These are phyloP conservation scores for Ophiocordyceps robertsii DNA, from an alignment of 2,329 filamentous ascomycete species.

Conservation along the genomic window DNA sequence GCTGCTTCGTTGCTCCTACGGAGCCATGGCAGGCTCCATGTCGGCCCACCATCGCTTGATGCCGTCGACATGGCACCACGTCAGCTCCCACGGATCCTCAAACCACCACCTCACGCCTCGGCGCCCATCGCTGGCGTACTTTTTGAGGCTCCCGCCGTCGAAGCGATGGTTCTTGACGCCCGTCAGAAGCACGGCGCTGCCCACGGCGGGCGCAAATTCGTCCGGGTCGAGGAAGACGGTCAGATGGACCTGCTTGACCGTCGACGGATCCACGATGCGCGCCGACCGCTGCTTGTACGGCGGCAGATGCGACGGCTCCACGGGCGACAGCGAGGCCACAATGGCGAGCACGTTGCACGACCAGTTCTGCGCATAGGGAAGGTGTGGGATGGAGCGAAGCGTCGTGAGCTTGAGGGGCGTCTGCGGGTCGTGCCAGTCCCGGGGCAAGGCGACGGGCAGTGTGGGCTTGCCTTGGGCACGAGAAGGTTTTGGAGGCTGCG, in stretches of 20 bases:
- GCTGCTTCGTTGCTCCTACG: no score
- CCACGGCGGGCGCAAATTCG: conserved; percentile 30
- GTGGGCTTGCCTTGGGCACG: background rate
- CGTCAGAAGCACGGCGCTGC: conserved; percentile 35
- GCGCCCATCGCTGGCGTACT: conserved; percentile 25
- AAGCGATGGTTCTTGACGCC: conserved; percentile 46
- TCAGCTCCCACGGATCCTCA: conserved; percentile 29
- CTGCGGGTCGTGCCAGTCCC: conserved; percentile 25
- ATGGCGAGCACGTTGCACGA: conserved; percentile 40
- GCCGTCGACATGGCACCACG: conserved; percentile 35
- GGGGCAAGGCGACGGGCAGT: conserved; percentile 23
- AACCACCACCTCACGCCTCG: conserved; percentile 35
- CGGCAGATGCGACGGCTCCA: conserved; percentile 34
- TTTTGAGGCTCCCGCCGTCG: conserved; percentile 32
- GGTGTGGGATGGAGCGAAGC: conserved; percentile 32
- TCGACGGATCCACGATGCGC: conserved; percentile 36
- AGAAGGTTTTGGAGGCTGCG: background rate
- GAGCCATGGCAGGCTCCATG: conserved; percentile 5
- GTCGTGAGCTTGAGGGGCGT: conserved; percentile 37
- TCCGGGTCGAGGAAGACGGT: conserved; percentile 41
- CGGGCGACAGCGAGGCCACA: conserved; percentile 29
- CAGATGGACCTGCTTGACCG: conserved; percentile 35
- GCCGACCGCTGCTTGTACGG: conserved; percentile 38
- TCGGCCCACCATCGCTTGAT: conserved; percentile 32
- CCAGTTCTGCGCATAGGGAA: conserved; percentile 46